Evolutionary conservation across 2,329 filamentous ascomycete genomes (phyloP).

Genomic region (Alternaria burnsii): DNA sequence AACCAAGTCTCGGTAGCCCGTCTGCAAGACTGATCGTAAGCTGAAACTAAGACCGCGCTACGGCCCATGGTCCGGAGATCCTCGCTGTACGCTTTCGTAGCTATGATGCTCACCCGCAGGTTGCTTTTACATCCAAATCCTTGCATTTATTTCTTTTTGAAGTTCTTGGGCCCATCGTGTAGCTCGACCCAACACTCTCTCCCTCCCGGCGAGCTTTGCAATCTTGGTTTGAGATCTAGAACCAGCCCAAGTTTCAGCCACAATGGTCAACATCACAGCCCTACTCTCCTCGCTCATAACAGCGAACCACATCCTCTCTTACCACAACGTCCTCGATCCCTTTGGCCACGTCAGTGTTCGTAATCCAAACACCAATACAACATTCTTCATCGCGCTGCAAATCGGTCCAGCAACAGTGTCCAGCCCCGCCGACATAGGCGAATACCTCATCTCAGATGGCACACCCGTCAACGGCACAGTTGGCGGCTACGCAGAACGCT

Average conservation of each 20-base stretch:
- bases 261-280: constrained; percentile 37
- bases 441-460: constrained; percentile 54
- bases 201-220: background rate
- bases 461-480: constrained; percentile 40
- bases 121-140: background rate
- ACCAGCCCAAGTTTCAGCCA: background rate
- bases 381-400: constrained; percentile 52
- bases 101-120: constrained; percentile 1
- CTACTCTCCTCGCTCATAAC: constrained; percentile 48
- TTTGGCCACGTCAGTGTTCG: constrained; percentile 63
- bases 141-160: background rate
- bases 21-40: background rate
- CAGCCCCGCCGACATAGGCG: constrained; percentile 52
- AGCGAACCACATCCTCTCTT: constrained; percentile 60
- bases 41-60: constrained; percentile 2
- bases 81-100: constrained; percentile 13
- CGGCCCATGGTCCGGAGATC: background rate
- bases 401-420: constrained; percentile 16
- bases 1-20: background rate
- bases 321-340: constrained; percentile 60
- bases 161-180: background rate
- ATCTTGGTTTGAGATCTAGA: background rate
- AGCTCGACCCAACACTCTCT: background rate
- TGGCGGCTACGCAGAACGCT: constrained; percentile 53
- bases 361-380: constrained; percentile 54